Base-by-base conservation (phyloP, 73 alveolate species). In the Paramecium octaurelia region DNA sequence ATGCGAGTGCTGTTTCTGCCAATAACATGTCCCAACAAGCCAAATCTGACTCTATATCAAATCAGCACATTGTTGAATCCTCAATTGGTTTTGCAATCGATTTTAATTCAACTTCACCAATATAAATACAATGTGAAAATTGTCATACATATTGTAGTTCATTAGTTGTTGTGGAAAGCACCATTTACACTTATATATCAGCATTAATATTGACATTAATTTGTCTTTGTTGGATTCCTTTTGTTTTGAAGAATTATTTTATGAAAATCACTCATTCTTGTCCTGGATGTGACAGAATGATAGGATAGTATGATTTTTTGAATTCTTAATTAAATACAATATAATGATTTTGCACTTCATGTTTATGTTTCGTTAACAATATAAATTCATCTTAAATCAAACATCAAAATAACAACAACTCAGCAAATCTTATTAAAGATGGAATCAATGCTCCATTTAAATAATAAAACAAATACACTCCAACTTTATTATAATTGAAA, bases 211-310 rank as follows among this genome's bases (percentile, higher is more conserved):
- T 75, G 36, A 75, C 21, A 1, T 34, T 75, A 35, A 34, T 75
- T 34, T 75, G 88, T 35, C 48, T 34, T 34, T 75, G 88, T 75
- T 75, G 88, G 88, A 35, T 75, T 4, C 88, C 88, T 31, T 75
- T 75, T 8, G 88, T 35, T 14, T 34, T 75, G 38, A 75, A 75
- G 36, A 75, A 75, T 4, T 35, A 75, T 16, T 75, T 75, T 75
- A 36, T 36, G 60, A 75, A 40, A 75, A 75, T 75, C 3, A 9
- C 21, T 36, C 88, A 75, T 75, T 14, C 5, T 21, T 75, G 88
- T 40, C 69, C 88, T 12, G n/a, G 23, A 4, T 75, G 88, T 75
- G 88, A 75, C 38, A 14, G 88, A 40, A 7, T 40, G 14, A 40
- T 40, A 7, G 48, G 48, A 40, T 40, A 48, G 24, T 48, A 16